phyloP scores from a whole-genome alignment of 129 eudicot genomes.

The Ambrosia artemisiifolia region DNA sequence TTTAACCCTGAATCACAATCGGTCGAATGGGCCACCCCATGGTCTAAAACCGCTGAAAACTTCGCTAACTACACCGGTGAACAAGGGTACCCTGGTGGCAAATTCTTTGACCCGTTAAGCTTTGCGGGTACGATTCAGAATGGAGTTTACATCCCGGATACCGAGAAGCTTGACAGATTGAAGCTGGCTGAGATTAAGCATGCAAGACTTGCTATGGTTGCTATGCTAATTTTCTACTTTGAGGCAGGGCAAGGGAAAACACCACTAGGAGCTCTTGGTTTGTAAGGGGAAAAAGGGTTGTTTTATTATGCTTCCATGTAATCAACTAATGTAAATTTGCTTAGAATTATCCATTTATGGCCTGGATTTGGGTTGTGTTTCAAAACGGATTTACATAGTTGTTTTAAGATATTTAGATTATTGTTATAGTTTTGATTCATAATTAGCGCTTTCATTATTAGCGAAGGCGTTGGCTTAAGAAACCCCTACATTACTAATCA shows the following conservation, averaged over 20 bases:
- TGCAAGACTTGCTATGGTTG: conserved; percentile 92
- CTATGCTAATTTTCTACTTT: conserved; percentile 89
- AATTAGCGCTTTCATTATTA: not conserved
- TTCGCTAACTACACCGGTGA: conserved; percentile 84
- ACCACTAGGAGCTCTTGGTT: conserved; percentile 92
- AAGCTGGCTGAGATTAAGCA: conserved; percentile 96
- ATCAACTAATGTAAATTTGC: conserved; percentile 40
- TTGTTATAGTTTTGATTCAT: not conserved
- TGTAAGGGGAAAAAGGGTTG: conserved; percentile 41
- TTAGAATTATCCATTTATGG: conserved; percentile 23
- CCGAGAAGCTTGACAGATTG: conserved; percentile 91
- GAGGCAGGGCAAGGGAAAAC: conserved; percentile 99
- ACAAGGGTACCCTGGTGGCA: conserved; percentile 98
- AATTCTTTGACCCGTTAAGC: conserved; percentile 83
- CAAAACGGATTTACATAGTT: not conserved
- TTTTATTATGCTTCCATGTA: conserved; percentile 21
- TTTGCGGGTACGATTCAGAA: conserved; percentile 67
- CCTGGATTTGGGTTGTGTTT: not conserved
- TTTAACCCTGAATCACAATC: conserved; percentile 94
- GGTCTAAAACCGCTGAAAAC: conserved; percentile 91
- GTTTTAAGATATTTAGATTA: no score
- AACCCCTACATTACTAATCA: no score
- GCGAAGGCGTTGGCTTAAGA: no score
- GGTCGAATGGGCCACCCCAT: conserved; percentile 98
- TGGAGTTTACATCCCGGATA: conserved; percentile 74